Evolutionary conservation across 2,329 filamentous ascomycete genomes (phyloP), one percentile per base, ranked within the genome.

Genomic region (Clonostachys sp.): DNA sequence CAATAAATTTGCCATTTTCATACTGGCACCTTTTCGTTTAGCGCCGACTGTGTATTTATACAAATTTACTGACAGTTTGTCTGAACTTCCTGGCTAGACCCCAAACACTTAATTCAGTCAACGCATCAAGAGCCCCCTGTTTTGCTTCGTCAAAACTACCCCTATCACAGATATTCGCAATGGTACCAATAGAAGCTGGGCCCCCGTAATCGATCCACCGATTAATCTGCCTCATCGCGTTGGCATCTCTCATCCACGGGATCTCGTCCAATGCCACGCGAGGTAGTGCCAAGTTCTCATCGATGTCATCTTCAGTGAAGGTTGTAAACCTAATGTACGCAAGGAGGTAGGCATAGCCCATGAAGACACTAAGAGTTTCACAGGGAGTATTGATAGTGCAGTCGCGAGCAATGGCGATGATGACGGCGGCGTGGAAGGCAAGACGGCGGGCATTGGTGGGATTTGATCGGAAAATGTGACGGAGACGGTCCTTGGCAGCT

Each of bases 311-410:
- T n/a, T 39, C 36, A 3, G 12, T 39, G 12, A 39, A 39, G 14
- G 36, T n/a, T 18, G 36, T 12, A 12, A 39, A 39, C 12, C 12
- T 52, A 3, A 52, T 51, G 34, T 50, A 63, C 2, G 60, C 55
- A 24, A 63, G 47, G 12, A 64, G 52, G 41, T 59, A 59, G 10
- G 59, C 56, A 43, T 60, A 64, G 44, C 59, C 60, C 55, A 61
- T 62, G 45, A 64, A 64, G 2, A 63, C 35, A 6, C 61, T 58
- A 53, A 64, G 54, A 33, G 61, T 59, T 41, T 63, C 61, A 41
- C 59, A 62, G 1, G 62, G 61, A 2, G 60, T 53, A 13, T 60
- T 60, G 13, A 60, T 59, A 1, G 59, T 42, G 41, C 60, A 60
- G 34, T 62, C 58, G 42, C 57, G 57, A 35, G 61, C 59, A 4